Evolutionary conservation across 768 basidiomycete species (phyloP), one percentile per base, ranked within the genome.

Genomic region (Porphyrellus cyaneotinctus): DNA sequence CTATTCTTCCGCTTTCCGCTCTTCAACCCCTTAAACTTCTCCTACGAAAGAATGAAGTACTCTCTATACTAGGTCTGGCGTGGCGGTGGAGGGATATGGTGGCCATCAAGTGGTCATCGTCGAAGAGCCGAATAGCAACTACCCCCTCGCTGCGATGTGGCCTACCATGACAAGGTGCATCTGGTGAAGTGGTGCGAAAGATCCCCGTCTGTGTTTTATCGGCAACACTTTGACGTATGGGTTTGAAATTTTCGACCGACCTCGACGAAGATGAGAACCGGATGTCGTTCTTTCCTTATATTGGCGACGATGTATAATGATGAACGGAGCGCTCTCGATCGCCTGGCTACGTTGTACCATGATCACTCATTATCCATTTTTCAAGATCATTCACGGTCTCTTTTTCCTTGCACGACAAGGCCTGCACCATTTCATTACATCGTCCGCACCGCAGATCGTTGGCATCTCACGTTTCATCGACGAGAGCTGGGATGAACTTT

Each of bases 311-410:
- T 10, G 6, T 8, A 18, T 5, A 9, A 38, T 52, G 1, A 54
- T 22, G n/a, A 23, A n/a, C 24, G 54, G 41, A n/a, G n/a, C 17
- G 4, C 10, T 1, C 33, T 51, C 10, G 14, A 62, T 60, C 49
- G 5, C 26, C 64, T 7, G 51, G 56, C 2, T 47, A 41, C 2
- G 55, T 47, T 12, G 51, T 43, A 18, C 62, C 64, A 9, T 56
- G 33, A 24, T 66, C 0, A 20, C 31, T 11, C 15, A 56, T 11
- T 41, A 58, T 36, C 58, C 56, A 3, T 55, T 62, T 2, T 64
- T 61, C 33, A 26, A 62, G 11, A 28, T 58, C 23, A 57, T 66
- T 6, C 58, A 64, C 15, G 59, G 57, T 9, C 53, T 64, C 9
- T 65, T 66, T 47, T 58, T 57, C 43, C 52, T 65, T 9, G 37